phyloP scores from a whole-genome alignment of 2,329 filamentous ascomycete species.

The Fusarium keratoplasticum region DNA sequence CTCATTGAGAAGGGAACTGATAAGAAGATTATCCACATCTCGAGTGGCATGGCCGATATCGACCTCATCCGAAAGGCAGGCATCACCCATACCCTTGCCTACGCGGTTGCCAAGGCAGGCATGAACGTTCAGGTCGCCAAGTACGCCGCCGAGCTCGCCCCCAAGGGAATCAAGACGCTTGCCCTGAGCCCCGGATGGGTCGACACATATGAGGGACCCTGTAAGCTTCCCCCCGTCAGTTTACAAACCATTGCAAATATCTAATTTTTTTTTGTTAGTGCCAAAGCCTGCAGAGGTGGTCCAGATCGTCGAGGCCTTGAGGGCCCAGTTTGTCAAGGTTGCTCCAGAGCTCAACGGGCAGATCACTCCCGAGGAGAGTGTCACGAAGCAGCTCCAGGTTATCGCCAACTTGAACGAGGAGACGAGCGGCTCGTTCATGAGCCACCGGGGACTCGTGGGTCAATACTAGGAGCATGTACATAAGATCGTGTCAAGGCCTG shows the following conservation, averaged over 20 bases:
- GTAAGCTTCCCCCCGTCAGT: background rate
- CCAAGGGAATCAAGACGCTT: slow-evolving; percentile 1
- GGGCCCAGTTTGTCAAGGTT: background rate
- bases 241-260: no score
- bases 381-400: background rate
- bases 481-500: background rate
- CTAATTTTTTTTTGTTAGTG: background rate
- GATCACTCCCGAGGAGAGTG: background rate
- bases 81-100: background rate
- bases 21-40: background rate
- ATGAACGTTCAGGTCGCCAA: background rate
- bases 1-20: background rate
- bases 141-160: background rate
- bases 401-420: background rate
- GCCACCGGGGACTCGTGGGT: background rate
- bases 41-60: background rate
- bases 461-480: background rate
- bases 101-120: background rate
- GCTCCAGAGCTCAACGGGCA: background rate
- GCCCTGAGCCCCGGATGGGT: background rate
- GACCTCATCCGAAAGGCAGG: background rate
- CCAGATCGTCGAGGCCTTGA: background rate
- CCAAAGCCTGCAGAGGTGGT: background rate
- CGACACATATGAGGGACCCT: background rate
- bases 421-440: background rate